These are phyloP conservation scores for Beta macrorhiza DNA, from an alignment of 179 eudicot genomes.

Conservation along the genomic window DNA sequence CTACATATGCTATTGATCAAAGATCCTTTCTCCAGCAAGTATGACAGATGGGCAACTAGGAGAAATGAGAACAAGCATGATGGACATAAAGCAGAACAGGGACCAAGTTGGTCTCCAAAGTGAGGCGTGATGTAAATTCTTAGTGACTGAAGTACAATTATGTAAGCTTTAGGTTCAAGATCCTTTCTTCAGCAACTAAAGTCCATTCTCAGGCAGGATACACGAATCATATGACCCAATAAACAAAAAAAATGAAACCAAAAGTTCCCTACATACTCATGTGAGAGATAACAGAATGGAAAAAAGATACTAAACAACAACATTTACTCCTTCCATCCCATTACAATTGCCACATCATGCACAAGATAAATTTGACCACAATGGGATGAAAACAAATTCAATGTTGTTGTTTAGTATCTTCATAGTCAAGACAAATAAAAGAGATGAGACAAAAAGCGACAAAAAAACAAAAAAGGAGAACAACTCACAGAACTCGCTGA, in stretches of 20 bases:
- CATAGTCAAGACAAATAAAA: no score
- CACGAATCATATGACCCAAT: not conserved
- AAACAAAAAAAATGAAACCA: not conserved
- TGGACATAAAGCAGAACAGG: not conserved
- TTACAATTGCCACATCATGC: no score
- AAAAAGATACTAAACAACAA: no score
- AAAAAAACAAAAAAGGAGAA: no score
- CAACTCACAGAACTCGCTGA: no score
- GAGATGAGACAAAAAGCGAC: no score
- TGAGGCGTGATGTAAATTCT: not conserved
- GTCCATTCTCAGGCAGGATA: not conserved
- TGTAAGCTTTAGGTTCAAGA: not conserved
- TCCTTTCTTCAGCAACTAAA: not conserved
- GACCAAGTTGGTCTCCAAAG: not conserved
- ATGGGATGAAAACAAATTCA: no score
- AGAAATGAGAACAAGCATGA: not conserved
- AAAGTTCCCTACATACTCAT: not conserved
- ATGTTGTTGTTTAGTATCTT: no score
- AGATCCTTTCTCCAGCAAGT: conserved; percentile 3
- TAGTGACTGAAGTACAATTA: no score
- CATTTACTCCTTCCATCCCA: no score
- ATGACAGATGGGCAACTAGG: not conserved
- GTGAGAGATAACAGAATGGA: no score
- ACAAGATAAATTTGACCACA: no score
- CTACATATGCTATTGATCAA: not conserved